Evolutionary conservation across 2,329 filamentous ascomycete genomes (phyloP).

Genomic region (Monilinia aucupariae): DNA sequence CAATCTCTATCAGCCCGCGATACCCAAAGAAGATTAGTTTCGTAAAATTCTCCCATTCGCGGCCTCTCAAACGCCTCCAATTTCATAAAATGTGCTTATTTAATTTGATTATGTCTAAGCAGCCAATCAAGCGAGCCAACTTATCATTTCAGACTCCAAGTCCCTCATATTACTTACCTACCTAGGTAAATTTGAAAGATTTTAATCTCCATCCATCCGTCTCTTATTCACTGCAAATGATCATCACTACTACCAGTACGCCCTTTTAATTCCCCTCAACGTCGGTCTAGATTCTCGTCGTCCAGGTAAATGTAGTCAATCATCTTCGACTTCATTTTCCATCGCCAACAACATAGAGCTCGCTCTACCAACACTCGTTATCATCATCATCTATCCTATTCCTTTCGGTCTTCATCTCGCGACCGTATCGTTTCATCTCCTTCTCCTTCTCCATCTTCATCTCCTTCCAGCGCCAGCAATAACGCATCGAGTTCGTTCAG

Average conservation of each 20-base stretch:
- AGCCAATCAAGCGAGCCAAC: not conserved
- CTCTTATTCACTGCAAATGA: constrained; percentile 1
- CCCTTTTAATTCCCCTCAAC: not conserved
- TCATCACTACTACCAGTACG: constrained; percentile 7
- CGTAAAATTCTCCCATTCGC: no score
- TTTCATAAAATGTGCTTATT: no score
- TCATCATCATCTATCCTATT: constrained; percentile 2
- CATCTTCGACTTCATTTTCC: not conserved
- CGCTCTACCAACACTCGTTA: constrained; percentile 30
- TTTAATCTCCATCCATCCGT: constrained; percentile 7
- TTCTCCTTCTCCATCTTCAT: not conserved
- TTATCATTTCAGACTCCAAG: not conserved
- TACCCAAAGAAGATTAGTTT: no score
- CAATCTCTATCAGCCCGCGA: no score
- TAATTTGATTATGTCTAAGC: no score
- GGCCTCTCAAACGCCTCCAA: no score
- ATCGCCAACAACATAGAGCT: constrained; percentile 21
- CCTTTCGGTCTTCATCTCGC: not conserved
- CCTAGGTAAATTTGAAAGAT: no score
- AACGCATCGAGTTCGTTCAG: not conserved
- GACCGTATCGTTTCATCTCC: not conserved
- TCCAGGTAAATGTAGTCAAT: constrained; percentile 15
- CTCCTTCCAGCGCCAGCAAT: not conserved
- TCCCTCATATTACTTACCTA: no score
- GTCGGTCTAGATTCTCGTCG: constrained; percentile 9